Percentiles rank a stretch among this genome's conserved stretches.
These are phyloP conservation scores for Teunomyces atbi DNA, from an alignment of 805 yeast genomes.

Conservation along the genomic window DNA sequence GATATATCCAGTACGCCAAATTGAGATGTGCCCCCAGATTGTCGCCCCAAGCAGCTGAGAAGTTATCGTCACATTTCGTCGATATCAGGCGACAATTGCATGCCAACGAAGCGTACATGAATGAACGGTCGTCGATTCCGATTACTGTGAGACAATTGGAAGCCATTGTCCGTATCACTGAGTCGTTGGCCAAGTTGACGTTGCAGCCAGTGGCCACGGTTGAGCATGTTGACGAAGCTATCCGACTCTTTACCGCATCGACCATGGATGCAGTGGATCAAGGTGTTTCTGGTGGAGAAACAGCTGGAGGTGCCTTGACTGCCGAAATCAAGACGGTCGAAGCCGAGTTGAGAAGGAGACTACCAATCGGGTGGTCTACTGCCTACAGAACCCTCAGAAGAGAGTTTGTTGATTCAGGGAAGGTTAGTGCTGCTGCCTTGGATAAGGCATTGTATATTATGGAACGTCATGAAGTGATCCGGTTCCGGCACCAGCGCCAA, in stretches of 20 bases:
- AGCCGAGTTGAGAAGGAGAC: slow-evolving; percentile 78
- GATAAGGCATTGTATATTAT: slow-evolving; percentile 79
- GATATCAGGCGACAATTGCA: slow-evolving; percentile 83
- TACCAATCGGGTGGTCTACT: slow-evolving; percentile 96
- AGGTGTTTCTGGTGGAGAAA: slow-evolving; percentile 47
- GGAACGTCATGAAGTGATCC: slow-evolving; percentile 85
- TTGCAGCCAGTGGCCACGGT: slow-evolving; percentile 81
- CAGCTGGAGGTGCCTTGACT: slow-evolving; percentile 52
- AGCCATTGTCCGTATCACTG: slow-evolving; percentile 94
- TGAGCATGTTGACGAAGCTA: slow-evolving; percentile 93
- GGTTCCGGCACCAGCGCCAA: slow-evolving; percentile 83
- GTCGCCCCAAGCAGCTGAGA: slow-evolving; percentile 85
- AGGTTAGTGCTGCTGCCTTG: slow-evolving; percentile 65
- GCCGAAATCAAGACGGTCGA: slow-evolving; percentile 79
- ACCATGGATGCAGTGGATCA: slow-evolving; percentile 93
- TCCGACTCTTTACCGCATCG: slow-evolving; percentile 90
- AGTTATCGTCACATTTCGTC: slow-evolving; percentile 87
- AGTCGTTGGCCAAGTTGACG: slow-evolving; percentile 84
- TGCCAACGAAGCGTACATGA: slow-evolving; percentile 72
- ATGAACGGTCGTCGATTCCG: slow-evolving; percentile 92
- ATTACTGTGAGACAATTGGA: slow-evolving; percentile 97
- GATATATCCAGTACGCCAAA: slow-evolving; percentile 89
- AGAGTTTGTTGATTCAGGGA: slow-evolving; percentile 72
- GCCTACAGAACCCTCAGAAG: slow-evolving; percentile 77
- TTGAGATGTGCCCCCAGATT: slow-evolving; percentile 90